Base-by-base conservation (phyloP, 2,329 filamentous ascomycete species). In the Apiospora marii region DNA sequence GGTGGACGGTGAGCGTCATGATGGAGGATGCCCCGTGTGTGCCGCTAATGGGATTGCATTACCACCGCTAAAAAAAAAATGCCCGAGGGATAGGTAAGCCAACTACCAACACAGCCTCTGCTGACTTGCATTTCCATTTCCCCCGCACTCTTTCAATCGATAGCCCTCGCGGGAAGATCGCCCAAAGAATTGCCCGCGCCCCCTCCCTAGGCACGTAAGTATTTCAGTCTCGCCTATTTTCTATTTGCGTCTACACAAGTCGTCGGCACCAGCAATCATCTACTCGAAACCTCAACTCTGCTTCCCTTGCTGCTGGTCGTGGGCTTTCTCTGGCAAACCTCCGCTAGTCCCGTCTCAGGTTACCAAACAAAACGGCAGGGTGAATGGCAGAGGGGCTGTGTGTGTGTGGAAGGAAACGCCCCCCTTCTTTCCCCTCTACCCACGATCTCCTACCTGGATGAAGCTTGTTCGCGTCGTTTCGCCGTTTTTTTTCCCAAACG, bases 301-400 rank as follows among this genome's bases (percentile, higher is more conserved):
- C 30, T 37, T 61, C 53, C 53, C 27, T 34, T 61, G 53, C 53
- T 34, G 53, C 51, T 61, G 13, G 14, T 34, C 49, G 49, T 27
- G 8, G 49, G 49, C 49, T 53, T 53, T 41, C 37, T 41, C 10
- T 41, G 10, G 49, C 27, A 27, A 30, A 22, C 53, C 53, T 61
- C 37, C 53, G 53, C 53, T 61, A 61, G 53, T 41, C 22, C 27
- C 30, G 30, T 61, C 27, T 61, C 53, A 61, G 53, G 53, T 61
- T 37, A 34, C 30, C 16, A 61, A 61, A 61, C 53, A 37, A 22
- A 61, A 61, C 24, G 51, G 51, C 24, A 51, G 49, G 27, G 4
- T 30, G 27, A 30, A 30, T 30, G 24, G 24, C 5, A 14, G 51
- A 14, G 51, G 14, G 27, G 51, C 51, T 53, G 51, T 30, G 27